Percentiles rank a stretch among this genome's conserved stretches.
phyloP scores from a whole-genome alignment of 2,329 filamentous ascomycete species.

The Aspergillus transmontanensis region DNA sequence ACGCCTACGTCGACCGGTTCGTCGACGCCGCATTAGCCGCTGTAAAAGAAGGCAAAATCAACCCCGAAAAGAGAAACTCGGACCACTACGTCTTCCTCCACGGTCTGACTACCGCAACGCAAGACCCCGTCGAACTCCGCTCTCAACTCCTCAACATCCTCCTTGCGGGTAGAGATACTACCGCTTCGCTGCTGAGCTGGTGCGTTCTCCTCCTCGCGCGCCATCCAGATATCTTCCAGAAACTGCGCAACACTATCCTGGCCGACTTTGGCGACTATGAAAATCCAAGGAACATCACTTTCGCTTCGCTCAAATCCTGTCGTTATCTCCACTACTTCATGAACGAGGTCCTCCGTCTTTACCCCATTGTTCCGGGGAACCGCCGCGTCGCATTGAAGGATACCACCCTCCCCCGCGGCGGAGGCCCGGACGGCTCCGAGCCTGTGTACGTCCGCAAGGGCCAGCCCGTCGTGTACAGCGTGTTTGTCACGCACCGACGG shows the following conservation, averaged over 20 bases:
- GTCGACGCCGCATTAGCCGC: constrained; percentile 24
- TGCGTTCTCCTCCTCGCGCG: constrained; percentile 28
- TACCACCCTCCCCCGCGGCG: constrained; percentile 54
- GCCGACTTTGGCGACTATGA: constrained; percentile 22
- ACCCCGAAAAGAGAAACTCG: constrained; percentile 27
- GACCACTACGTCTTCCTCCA: constrained; percentile 53
- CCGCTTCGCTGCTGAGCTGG: constrained; percentile 49
- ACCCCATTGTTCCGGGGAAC: constrained; percentile 52
- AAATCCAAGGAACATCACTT: constrained; percentile 34
- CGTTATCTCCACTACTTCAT: constrained; percentile 40
- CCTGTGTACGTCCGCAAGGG: constrained; percentile 70
- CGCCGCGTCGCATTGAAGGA: constrained; percentile 41
- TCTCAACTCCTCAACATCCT: constrained; percentile 55
- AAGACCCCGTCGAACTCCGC: constrained; percentile 51
- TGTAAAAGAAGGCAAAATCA: constrained; percentile 7
- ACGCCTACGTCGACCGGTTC: constrained; percentile 26
- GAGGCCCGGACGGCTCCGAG: constrained; percentile 60
- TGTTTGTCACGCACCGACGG: constrained; percentile 74
- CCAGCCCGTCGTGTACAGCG: constrained; percentile 66
- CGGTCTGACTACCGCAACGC: constrained; percentile 49
- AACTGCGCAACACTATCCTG: constrained; percentile 21
- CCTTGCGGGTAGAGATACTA: constrained; percentile 58
- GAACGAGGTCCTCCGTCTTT: constrained; percentile 48
- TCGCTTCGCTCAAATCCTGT: constrained; percentile 46
- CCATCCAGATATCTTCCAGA: constrained; percentile 19